Base-by-base conservation (phyloP, 2,329 filamentous ascomycete species). In the Epichloe gansuensis region DNA sequence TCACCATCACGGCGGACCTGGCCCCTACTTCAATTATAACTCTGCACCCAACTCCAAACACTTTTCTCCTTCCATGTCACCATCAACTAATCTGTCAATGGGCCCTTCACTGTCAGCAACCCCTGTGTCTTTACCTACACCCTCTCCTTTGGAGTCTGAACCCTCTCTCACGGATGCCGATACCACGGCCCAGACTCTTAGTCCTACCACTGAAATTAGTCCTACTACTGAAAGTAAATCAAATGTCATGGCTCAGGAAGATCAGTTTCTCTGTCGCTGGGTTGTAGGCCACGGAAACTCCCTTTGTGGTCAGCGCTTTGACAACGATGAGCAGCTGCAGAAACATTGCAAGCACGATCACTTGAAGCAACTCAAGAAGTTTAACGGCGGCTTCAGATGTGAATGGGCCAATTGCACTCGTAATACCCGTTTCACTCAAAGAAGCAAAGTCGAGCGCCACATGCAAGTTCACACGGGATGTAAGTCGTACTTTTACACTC, bases 391-490 rank as follows among this genome's bases (percentile, higher is more conserved):
- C 2, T 81, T 76, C 54, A 62, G 67, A n/a, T 82, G 79, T 59
- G 68, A 67, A 42, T 85, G 81, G 81, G 65, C 71, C 13, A 72
- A 70, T 43, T 85, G 82, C 63, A 69, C 68, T 37, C 75, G 80
- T 38, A 67, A 74, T 38, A 70, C 70, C 4, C 73, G 75, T 15
- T 83, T 83, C 56, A 72, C 71, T 2, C 79, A 82, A 59, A 73
- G 78, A 59, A 81, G 78, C 62, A 85, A 85, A 61, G 70, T 85
- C 17, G 80, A 83, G 57, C 71, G 82, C 45, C 82, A 85, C 60
- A 74, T 84, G 65, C 80, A 83, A 58, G 80, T 77, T 2, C 82
- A 85, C 61, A 84, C 81, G 15, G 79, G 79, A 50, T 78, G 79
- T 82, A 67, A 70, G 79, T 39, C 23, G 43, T 23, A 13, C 28